These are phyloP conservation scores for Gracilaria gracilis DNA, from an alignment of 23 red algal genomes.

Conservation along the genomic window DNA sequence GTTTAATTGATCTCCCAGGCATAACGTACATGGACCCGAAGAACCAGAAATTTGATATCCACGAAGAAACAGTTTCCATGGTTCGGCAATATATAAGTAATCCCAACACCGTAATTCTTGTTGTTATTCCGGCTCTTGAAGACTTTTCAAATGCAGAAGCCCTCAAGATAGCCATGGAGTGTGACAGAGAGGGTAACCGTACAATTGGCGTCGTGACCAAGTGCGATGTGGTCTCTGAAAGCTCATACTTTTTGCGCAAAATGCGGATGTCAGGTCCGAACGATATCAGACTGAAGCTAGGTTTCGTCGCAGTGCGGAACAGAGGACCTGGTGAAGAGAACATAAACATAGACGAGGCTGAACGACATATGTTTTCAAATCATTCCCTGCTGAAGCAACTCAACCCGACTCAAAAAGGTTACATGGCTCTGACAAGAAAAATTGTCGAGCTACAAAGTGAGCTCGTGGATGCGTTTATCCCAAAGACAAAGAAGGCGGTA, in stretches of 20 bases:
- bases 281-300: constrained; percentile 36
- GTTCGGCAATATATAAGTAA: constrained; percentile 48
- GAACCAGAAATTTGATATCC: constrained; percentile 24
- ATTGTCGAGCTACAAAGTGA: constrained; percentile 43
- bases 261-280: constrained; percentile 31
- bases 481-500: neutral
- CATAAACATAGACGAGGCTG: constrained; percentile 10
- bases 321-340: constrained; percentile 37
- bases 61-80: constrained; percentile 32
- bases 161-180: constrained; percentile 23
- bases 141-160: constrained; percentile 60
- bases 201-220: constrained; percentile 51
- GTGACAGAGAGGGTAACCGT: constrained; percentile 39
- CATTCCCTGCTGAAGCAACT: constrained; percentile 48
- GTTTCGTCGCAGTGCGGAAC: constrained; percentile 59
- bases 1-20: constrained; percentile 53
- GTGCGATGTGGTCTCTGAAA: constrained; percentile 46
- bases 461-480: constrained; percentile 28
- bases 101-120: constrained; percentile 47
- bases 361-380: constrained; percentile 11
- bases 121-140: constrained; percentile 58
- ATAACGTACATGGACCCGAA: constrained; percentile 49
- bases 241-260: constrained; percentile 45
- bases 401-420: constrained; percentile 13
- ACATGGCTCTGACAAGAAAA: constrained; percentile 5